Evolutionary conservation across 2,329 filamentous ascomycete genomes (phyloP).

Genomic region (Pseudopyricularia cyperi): DNA sequence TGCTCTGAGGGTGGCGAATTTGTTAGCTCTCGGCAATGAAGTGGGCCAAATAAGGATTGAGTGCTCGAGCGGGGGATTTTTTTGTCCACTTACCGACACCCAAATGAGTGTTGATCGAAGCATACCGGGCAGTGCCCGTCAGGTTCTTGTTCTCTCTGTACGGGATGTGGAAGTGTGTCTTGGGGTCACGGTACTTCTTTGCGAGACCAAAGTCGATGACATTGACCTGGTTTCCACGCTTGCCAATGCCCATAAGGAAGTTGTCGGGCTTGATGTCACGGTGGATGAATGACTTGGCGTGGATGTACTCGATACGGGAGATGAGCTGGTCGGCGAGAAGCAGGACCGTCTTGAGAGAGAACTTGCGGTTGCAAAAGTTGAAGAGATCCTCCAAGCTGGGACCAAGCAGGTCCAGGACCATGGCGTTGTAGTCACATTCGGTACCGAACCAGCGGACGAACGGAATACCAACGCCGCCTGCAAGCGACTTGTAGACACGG

Average conservation of each 20-base stretch:
- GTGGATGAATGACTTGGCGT: constrained; percentile 99
- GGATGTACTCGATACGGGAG: constrained; percentile 98
- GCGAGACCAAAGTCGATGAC: constrained; percentile 98
- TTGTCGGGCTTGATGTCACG: constrained; percentile 99
- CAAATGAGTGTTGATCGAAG: constrained; percentile 96
- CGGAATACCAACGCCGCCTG: constrained; percentile 92
- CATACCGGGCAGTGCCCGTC: constrained; percentile 96
- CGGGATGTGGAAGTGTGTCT: constrained; percentile 99
- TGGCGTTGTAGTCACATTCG: constrained; percentile 99
- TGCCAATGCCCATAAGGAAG: constrained; percentile 98
- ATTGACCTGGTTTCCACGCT: constrained; percentile 98
- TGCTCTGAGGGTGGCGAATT: constrained; percentile 47
- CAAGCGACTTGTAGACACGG: constrained; percentile 79
- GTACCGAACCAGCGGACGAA: constrained; percentile 99
- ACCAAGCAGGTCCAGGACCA: constrained; percentile 94
- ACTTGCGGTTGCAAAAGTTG: constrained; percentile 99
- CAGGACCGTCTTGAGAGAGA: constrained; percentile 95
- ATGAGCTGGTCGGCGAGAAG: constrained; percentile 96
- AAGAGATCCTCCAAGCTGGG: constrained; percentile 95
- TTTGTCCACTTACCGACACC: constrained; percentile 58
- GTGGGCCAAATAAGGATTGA: not conserved
- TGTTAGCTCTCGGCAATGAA: not conserved
- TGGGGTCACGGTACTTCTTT: constrained; percentile 99
- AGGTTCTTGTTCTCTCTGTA: constrained; percentile 99
- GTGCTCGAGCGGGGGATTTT: not conserved